Percentiles rank a stretch among this genome's conserved stretches.
Evolutionary conservation across 768 basidiomycete species (phyloP).

Genomic region (Russula lepida): DNA sequence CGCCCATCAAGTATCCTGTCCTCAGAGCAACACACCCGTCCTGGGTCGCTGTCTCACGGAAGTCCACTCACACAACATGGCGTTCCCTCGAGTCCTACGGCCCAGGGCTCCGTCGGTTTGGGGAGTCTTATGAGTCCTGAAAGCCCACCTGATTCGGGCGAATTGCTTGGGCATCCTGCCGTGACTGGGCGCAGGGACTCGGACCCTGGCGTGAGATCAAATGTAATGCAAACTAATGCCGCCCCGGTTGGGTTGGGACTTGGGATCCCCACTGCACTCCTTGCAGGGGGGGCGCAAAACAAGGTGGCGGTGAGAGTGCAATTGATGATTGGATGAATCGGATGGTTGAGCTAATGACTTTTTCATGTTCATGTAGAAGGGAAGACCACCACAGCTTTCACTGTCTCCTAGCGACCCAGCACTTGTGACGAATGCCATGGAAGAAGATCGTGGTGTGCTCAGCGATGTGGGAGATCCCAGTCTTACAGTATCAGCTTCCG

Average conservation of each 20-base stretch:
- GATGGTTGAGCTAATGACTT: not conserved
- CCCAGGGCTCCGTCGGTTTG: conserved; percentile 22
- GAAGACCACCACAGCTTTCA: conserved; percentile 42
- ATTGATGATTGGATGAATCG: not conserved
- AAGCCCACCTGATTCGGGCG: conserved; percentile 27
- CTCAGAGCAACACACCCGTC: conserved; percentile 29
- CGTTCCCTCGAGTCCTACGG: conserved; percentile 19
- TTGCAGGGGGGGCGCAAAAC: not conserved
- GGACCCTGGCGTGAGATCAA: conserved; percentile 12
- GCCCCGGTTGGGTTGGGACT: conserved; percentile 29
- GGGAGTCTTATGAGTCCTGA: conserved; percentile 27
- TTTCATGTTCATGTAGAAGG: conserved; percentile 28
- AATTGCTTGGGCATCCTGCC: conserved; percentile 2
- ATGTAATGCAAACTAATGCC: conserved; percentile 15
- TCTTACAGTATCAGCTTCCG: not conserved
- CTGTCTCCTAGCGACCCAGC: conserved; percentile 58
- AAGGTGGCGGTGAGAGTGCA: not conserved
- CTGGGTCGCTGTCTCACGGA: conserved; percentile 29
- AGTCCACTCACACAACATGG: conserved; percentile 16
- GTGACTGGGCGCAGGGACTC: conserved; percentile 2
- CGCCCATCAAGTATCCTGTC: conserved; percentile 56
- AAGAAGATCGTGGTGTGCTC: conserved; percentile 49
- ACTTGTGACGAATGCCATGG: conserved; percentile 38
- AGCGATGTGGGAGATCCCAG: conserved; percentile 56
- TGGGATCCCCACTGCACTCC: conserved; percentile 20